These are phyloP conservation scores for Fraxinus platypoda DNA, from an alignment of 305 asterid genomes.

Conservation along the genomic window DNA sequence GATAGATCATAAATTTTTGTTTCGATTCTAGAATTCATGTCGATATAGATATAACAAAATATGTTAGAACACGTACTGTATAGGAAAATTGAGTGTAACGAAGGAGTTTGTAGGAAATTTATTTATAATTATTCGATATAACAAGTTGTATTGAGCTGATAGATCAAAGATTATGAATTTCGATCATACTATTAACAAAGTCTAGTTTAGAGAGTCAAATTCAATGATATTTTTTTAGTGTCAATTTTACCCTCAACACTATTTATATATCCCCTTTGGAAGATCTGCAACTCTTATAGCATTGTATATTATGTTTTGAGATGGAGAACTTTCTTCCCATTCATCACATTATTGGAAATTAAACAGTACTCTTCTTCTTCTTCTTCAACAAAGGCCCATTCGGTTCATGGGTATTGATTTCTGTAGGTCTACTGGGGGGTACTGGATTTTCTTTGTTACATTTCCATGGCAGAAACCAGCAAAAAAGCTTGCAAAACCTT, in stretches of 20 bases:
- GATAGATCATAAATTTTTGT: not conserved
- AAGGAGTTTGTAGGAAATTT: no score
- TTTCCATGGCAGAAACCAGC: conserved; percentile 59
- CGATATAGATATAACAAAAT: not conserved
- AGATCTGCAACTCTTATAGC: not conserved
- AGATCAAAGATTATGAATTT: not conserved
- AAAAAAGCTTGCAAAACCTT: not conserved
- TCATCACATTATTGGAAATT: not conserved
- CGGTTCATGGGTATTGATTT: not conserved
- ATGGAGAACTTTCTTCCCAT: not conserved
- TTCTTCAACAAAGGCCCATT: not conserved
- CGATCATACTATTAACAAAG: not conserved
- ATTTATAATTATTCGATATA: no score
- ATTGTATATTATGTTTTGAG: not conserved
- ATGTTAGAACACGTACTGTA: not conserved
- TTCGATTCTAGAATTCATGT: not conserved
- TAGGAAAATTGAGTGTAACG: no score
- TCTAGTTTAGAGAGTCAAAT: not conserved
- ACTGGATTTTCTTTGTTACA: conserved; percentile 20
- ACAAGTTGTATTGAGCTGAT: not conserved
- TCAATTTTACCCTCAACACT: not conserved
- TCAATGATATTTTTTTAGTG: not conserved
- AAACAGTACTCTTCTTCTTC: not conserved
- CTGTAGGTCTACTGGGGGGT: not conserved
- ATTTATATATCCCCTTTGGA: not conserved